A percentile compares a stretch with the other conserved stretches of the same genome.
Evolutionary conservation across 306 rosid species (phyloP).

Genomic region (Citrullus amarus): DNA sequence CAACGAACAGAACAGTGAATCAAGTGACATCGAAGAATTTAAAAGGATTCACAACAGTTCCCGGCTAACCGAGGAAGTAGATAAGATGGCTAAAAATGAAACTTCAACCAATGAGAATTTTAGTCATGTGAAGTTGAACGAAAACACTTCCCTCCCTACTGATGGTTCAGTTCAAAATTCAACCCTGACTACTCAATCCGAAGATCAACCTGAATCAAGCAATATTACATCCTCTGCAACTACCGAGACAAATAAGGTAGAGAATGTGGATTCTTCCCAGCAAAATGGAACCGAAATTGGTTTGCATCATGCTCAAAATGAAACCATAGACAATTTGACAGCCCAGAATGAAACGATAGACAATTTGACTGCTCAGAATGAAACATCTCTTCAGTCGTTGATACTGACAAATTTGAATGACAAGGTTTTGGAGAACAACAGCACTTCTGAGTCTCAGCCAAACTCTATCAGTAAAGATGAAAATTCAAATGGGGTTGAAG

Average conservation of each 20-base stretch:
- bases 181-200: constrained; percentile 14
- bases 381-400: background rate
- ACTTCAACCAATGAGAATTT: constrained; percentile 14
- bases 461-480: constrained; percentile 18
- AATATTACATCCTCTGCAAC: constrained; percentile 15
- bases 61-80: constrained; percentile 25
- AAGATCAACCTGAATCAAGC: constrained; percentile 21
- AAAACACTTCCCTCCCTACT: constrained; percentile 13
- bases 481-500: constrained; percentile 18
- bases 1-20: constrained; percentile 21
- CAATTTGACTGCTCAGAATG: constrained; percentile 2
- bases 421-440: constrained; percentile 17
- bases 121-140: background rate
- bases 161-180: constrained; percentile 19
- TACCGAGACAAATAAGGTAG: constrained; percentile 10
- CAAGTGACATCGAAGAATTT: constrained; percentile 16
- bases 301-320: constrained; percentile 13
- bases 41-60: constrained; percentile 21
- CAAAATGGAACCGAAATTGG: constrained; percentile 17
- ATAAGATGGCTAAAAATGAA: constrained; percentile 11
- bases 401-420: background rate
- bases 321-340: constrained; percentile 9
- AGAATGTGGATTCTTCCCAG: constrained; percentile 23
- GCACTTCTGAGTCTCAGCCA: constrained; percentile 18
- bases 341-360: constrained; percentile 9